Conservation (phyloP, 108 stramenopile genomes). For the Skeletonema tropicum region DNA sequence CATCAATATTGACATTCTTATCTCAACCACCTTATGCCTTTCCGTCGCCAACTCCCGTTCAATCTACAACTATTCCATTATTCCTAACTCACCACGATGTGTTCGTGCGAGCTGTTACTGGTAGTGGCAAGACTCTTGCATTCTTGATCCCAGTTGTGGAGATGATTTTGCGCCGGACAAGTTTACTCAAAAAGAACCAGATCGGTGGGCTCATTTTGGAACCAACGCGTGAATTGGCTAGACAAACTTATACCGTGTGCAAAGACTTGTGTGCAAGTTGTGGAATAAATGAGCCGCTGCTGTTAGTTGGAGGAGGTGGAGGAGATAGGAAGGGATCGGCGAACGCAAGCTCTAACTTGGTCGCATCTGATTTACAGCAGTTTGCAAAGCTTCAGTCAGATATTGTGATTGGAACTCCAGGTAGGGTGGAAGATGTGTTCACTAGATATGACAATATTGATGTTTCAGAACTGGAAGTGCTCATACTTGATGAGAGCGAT, state of each 20-base stretch:
- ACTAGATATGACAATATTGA: conserved; percentile 82
- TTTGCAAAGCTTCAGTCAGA: conserved; percentile 75
- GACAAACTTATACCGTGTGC: conserved; percentile 85
- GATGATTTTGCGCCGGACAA: conserved; percentile 73
- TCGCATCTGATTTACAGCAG: conserved; percentile 74
- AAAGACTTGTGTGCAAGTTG: conserved; percentile 61
- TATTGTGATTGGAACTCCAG: conserved; percentile 96
- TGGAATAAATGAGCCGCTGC: conserved; percentile 62
- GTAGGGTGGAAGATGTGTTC: conserved; percentile 93
- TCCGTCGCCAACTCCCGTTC: conserved; percentile 87
- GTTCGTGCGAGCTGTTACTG: conserved; percentile 96
- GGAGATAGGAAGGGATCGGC: conserved; percentile 19
- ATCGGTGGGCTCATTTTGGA: conserved; percentile 85
- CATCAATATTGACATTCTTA: conserved; percentile 62
- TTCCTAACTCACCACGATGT: conserved; percentile 97
- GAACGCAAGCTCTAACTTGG: conserved; percentile 51
- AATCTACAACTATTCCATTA: conserved; percentile 94
- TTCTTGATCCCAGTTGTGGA: conserved; percentile 95
- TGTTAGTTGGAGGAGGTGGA: conserved; percentile 76
- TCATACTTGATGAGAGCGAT: conserved; percentile 98
- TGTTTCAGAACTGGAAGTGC: conserved; percentile 80
- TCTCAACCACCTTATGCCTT: conserved; percentile 67
- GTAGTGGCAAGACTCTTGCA: conserved; percentile 97
- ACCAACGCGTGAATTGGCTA: conserved; percentile 96
- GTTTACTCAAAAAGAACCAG: conserved; percentile 57